Evolutionary conservation across 1,284 basidiomycete genomes (phyloP), one percentile per base, ranked within the genome.

Genomic region (Leccinum griseonigrum): DNA sequence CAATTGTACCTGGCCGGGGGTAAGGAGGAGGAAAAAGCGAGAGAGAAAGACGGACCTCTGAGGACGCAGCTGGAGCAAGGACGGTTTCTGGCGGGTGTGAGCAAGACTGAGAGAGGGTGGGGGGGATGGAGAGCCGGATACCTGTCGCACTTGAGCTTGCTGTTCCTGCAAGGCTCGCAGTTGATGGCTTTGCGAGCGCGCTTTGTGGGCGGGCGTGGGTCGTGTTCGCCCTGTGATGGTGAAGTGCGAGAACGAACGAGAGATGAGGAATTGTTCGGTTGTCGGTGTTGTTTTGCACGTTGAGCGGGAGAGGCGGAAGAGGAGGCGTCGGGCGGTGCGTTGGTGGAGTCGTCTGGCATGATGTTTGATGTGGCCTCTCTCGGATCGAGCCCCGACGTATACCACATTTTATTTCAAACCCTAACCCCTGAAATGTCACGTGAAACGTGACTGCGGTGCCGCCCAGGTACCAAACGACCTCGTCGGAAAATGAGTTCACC

Each of bases 101-200:
- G 60, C 58, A 60, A 3, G 63, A 65, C 1, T 52, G 68, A 64
- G 58, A 54, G 63, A 51, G 34, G 22, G 58, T 53, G 57, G 32
- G 54, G 51, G 58, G 4, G 5, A 4, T 7, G 50, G 26, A 10
- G 22, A 22, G 34, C 34, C 74, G 36, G 75, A 31, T 62, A 89
- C 89, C 90, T 85, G 75, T 91, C 91, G 78, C 90, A 92, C 76
- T 92, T 92, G 67, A 92, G 84, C 75, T 92, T 91, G 79, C 87
- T 90, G 69, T 86, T 88, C 70, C 90, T 83, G 76, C 90, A 92
- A 1, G 90, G 90, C 67, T 91, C 90, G 71, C 90, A 92, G 76
- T 92, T 92, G 69, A 92, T 91, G 18, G 91, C 89, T 71, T 92
- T 92, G 64, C 90, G 82, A 0, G 90, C 87, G 54, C 90, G 83